Base-by-base conservation (phyloP, 2,329 filamentous ascomycete genomes). In the Pleoardoris graminearum region DNA sequence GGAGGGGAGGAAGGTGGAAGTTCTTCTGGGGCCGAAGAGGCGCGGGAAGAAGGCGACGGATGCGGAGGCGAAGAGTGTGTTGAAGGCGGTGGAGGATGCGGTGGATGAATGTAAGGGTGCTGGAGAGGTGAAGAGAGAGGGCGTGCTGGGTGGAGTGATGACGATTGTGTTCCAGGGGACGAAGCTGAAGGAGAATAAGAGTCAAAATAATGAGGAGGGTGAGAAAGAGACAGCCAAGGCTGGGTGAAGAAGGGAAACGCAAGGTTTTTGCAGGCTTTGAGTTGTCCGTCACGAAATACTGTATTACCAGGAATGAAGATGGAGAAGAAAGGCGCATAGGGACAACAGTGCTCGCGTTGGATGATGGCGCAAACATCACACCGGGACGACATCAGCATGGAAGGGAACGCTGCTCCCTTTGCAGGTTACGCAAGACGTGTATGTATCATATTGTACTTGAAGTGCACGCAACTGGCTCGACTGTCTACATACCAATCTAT, bases 1-100 rank as follows among this genome's bases (percentile, higher is more conserved):
- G 7, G 90, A 90, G 71, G 91, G 91, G 1, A 81, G 83, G 69
- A 85, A 81, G 68, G 90, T 97, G 17, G 87, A 94, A 69, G 67
- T 97, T 10, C 65, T 87, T 48, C 64, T 97, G 43, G 84, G 85
- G 52, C 83, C 82, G 70, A 92, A 87, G 79, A 82, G 80, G 62
- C 80, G 80, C 53, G 85, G 84, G 63, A 79, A 81, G 57, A 79
- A 79, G 51, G 85, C 88, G 0, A 84, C 78, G 0, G 64, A 66
- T 32, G 83, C 85, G 21, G 86, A 92, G 58, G 66, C 62, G 17
- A 70, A 81, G 54, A 79, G 73, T 21, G 70, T 92, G 38, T 63
- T 93, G 50, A 70, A 73, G 51, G 75, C 65, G 46, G 70, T 90
- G 1, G 71, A 72, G 53, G 70, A 77, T 30, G 74, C 75, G 8